Conservation (phyloP, 2,329 filamentous ascomycete species). For the Xylariaceae sp. region DNA sequence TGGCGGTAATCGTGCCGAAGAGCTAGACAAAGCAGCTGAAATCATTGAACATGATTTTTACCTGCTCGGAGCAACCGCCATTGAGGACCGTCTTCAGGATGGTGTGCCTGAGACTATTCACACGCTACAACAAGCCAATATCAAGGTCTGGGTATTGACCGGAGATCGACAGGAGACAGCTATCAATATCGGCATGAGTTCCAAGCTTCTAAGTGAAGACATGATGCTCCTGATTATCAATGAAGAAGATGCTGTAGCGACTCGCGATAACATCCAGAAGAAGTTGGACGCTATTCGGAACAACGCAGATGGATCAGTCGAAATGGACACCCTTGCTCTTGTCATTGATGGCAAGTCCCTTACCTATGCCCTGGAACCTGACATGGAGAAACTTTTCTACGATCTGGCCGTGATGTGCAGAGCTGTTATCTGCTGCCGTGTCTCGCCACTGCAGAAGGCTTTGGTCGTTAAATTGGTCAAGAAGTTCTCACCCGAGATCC, state of each 20-base stretch:
- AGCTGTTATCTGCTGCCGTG: conserved; percentile 97
- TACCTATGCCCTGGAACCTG: conserved; percentile 89
- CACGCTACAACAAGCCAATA: conserved; percentile 92
- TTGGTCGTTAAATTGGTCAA: conserved; percentile 98
- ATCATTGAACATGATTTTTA: conserved; percentile 91
- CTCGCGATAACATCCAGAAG: conserved; percentile 87
- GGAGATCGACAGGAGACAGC: conserved; percentile 97
- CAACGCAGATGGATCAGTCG: conserved; percentile 75
- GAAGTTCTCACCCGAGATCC: conserved; percentile 84
- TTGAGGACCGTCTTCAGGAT: conserved; percentile 95
- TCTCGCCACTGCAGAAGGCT: conserved; percentile 95
- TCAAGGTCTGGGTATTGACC: conserved; percentile 98
- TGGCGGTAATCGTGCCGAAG: conserved; percentile 87
- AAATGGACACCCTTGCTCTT: conserved; percentile 84
- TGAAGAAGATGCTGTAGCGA: conserved; percentile 78
- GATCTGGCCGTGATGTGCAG: conserved; percentile 96
- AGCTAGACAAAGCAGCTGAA: conserved; percentile 95
- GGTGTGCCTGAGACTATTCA: conserved; percentile 98
- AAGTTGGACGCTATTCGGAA: conserved; percentile 89
- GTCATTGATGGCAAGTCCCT: conserved; percentile 96
- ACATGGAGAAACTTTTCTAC: conserved; percentile 89
- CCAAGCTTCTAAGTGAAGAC: conserved; percentile 96
- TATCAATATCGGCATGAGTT: conserved; percentile 99
- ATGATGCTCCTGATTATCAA: conserved; percentile 98
- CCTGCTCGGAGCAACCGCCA: conserved; percentile 91